phyloP scores from a whole-genome alignment of 2,329 filamentous ascomycete genomes.

The Colletotrichum sidae region DNA sequence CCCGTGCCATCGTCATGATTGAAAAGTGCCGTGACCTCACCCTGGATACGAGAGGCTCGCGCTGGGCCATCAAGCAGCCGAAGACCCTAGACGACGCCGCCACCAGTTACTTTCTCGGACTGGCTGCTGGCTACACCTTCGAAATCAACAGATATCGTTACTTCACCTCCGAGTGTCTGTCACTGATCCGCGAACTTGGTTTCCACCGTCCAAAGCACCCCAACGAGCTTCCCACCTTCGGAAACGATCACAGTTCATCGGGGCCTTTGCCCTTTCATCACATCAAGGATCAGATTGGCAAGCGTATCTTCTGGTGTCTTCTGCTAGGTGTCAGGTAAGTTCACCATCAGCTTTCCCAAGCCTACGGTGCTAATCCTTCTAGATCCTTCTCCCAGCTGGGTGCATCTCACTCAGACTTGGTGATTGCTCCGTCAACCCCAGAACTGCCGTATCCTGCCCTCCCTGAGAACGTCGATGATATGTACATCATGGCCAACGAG shows the following conservation, averaged over 20 bases:
- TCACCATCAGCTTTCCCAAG: neutral
- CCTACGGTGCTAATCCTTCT: constrained; percentile 35
- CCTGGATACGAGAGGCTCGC: constrained; percentile 72
- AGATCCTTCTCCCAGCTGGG: constrained; percentile 85
- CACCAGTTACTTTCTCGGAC: constrained; percentile 80
- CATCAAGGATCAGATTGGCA: constrained; percentile 78
- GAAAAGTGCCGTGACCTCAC: constrained; percentile 78
- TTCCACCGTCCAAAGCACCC: constrained; percentile 67
- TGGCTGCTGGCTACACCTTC: constrained; percentile 75
- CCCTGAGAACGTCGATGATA: constrained; percentile 86
- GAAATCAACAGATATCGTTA: constrained; percentile 75
- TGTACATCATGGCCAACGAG: constrained; percentile 78
- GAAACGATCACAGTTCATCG: constrained; percentile 51
- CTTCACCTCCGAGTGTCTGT: constrained; percentile 79
- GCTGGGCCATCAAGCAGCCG: constrained; percentile 58
- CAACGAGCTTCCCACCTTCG: constrained; percentile 53
- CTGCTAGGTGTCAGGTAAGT: constrained; percentile 77
- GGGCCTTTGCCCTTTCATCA: constrained; percentile 69
- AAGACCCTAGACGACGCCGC: constrained; percentile 68
- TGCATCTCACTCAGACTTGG: constrained; percentile 75
- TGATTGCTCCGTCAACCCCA: constrained; percentile 81
- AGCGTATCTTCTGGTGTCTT: constrained; percentile 87
- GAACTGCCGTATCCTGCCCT: constrained; percentile 82
- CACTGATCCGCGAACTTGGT: constrained; percentile 75
- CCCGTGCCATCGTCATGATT: constrained; percentile 76